phyloP scores from a whole-genome alignment of 441 rosid genomes.

The Caryocar brasiliense region DNA sequence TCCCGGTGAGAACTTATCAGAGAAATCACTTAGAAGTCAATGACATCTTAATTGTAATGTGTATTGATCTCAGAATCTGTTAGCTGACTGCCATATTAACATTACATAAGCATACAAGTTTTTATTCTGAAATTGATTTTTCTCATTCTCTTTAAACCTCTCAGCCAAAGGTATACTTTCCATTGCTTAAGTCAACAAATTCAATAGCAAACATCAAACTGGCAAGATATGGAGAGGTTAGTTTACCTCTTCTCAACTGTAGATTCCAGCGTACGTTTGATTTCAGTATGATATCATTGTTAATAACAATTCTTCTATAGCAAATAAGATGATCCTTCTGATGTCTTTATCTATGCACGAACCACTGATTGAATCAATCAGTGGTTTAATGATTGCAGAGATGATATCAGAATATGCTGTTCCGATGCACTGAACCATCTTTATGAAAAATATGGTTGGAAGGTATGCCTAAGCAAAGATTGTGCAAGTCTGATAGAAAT shows the following conservation, averaged over 20 bases:
- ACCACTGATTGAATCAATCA: constrained; percentile 30
- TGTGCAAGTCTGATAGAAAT: too few species aligned
- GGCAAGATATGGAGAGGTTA: constrained; percentile 58
- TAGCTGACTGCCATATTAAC: too few species aligned
- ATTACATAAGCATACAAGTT: too few species aligned
- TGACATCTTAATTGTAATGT: not conserved
- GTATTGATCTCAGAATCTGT: not conserved
- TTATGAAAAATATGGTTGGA: constrained; percentile 34
- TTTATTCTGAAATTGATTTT: not conserved
- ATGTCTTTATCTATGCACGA: not conserved
- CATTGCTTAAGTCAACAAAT: constrained; percentile 29
- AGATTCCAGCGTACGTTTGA: too few species aligned
- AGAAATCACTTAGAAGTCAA: not conserved
- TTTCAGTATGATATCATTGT: too few species aligned
- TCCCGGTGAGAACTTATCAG: constrained; percentile 13
- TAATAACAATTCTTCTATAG: too few species aligned
- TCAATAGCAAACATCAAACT: constrained; percentile 28
- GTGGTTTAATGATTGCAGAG: constrained; percentile 70
- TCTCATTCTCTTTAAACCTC: not conserved
- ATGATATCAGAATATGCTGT: constrained; percentile 45
- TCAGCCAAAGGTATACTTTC: constrained; percentile 42
- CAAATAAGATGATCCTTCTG: constrained; percentile 2
- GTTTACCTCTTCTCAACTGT: not conserved
- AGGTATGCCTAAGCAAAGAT: constrained; percentile 32
- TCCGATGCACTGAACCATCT: constrained; percentile 34